phyloP scores from a whole-genome alignment of 2,329 filamentous ascomycete species.

The Dothideomycetes sp. region DNA sequence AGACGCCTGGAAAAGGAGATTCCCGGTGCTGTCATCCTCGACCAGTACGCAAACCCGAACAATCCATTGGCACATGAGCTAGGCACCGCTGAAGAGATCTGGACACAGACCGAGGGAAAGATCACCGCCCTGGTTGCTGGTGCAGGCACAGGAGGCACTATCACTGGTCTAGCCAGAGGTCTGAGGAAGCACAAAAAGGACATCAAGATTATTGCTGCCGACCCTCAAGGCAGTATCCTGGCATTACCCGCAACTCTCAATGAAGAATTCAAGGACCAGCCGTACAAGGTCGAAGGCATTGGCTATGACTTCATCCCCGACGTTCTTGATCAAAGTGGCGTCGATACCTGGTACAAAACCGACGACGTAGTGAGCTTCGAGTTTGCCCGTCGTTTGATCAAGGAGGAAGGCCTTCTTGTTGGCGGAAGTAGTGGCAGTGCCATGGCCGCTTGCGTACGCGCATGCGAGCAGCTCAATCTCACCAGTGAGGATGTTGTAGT shows the following conservation, averaged over 20 bases:
- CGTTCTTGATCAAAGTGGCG: constrained; percentile 66
- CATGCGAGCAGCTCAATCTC: constrained; percentile 65
- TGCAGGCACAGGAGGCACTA: constrained; percentile 89
- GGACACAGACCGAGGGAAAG: constrained; percentile 72
- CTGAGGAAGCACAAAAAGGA: constrained; percentile 76
- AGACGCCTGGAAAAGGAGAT: constrained; percentile 85
- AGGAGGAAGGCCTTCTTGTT: constrained; percentile 87
- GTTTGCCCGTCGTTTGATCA: constrained; percentile 79
- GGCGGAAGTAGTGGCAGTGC: constrained; percentile 91
- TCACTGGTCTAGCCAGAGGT: constrained; percentile 77
- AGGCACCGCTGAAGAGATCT: constrained; percentile 93
- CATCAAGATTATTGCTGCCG: constrained; percentile 83
- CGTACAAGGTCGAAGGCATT: constrained; percentile 97
- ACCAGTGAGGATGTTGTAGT: constrained; percentile 80
- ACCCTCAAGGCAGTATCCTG: constrained; percentile 84
- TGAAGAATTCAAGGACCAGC: constrained; percentile 64
- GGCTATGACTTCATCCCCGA: constrained; percentile 98
- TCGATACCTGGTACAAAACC: constrained; percentile 98
- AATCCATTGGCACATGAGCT: constrained; percentile 91
- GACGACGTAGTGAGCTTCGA: constrained; percentile 84
- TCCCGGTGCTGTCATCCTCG: constrained; percentile 90
- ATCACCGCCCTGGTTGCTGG: constrained; percentile 79
- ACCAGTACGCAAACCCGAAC: constrained; percentile 86
- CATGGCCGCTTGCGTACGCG: constrained; percentile 68
- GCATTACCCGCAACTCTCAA: constrained; percentile 74